These are phyloP conservation scores for Fraxinus albicans DNA, from an alignment of 305 asterid genomes.

Conservation along the genomic window DNA sequence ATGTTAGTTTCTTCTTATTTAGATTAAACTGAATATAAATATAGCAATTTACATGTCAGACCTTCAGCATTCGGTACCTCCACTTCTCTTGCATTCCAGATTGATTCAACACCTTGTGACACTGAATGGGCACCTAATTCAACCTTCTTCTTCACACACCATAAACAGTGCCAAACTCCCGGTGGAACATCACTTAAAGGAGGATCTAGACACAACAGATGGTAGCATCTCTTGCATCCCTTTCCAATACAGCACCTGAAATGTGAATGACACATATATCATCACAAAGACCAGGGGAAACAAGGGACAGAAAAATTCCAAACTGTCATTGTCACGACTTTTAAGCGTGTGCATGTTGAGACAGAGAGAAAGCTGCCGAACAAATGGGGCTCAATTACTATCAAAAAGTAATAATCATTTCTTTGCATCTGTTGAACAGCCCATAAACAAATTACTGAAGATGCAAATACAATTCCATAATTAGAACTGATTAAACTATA, in stretches of 20 bases:
- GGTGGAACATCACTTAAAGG: constrained; percentile 41
- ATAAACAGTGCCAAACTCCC: constrained; percentile 67
- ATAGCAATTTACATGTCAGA: constrained; percentile 28
- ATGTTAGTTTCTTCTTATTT: neutral
- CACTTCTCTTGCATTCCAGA: constrained; percentile 63
- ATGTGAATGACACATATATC: constrained; percentile 26
- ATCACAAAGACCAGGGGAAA: constrained; percentile 14
- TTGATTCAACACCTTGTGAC: constrained; percentile 61
- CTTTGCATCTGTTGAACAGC: neutral
- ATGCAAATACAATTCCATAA: constrained; percentile 15
- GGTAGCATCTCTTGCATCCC: constrained; percentile 61
- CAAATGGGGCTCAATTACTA: constrained; percentile 15
- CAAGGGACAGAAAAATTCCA: constrained; percentile 2
- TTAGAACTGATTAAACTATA: constrained; percentile 13
- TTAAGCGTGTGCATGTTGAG: constrained; percentile 6
- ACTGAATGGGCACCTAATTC: constrained; percentile 61
- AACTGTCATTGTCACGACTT: neutral
- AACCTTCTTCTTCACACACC: constrained; percentile 64
- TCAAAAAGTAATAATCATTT: constrained; percentile 1
- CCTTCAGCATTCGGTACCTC: constrained; percentile 52
- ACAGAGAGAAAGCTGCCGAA: neutral
- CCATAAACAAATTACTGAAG: constrained; percentile 13
- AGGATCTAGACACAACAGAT: constrained; percentile 54
- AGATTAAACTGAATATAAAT: constrained; percentile 13
- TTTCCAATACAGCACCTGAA: constrained; percentile 63